Base-by-base conservation (phyloP, 2,329 filamentous ascomycete genomes). In the Furcasterigmium sp. region DNA sequence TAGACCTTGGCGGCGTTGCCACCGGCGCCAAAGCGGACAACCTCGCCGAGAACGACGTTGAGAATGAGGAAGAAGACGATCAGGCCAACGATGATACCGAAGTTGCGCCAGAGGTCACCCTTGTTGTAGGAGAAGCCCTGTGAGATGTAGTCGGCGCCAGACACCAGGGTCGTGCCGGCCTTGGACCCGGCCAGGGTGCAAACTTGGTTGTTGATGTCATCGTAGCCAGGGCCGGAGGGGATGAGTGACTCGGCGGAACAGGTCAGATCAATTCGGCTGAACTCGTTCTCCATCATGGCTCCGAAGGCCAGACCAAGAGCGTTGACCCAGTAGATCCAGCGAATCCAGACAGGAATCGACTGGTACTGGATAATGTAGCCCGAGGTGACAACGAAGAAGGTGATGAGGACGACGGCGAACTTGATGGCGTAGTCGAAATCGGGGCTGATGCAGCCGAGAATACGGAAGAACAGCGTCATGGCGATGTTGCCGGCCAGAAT, bases 381-480 rank as follows among this genome's bases (percentile, higher is more conserved):
- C 1, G 82, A 85, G 0, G 87, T 93, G 17, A 89, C 70, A 20
- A 93, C 80, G 53, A 91, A 88, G n/a, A 91, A 65, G 0, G 86
- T 91, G 50, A 95, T 89, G 41, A 89, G 76, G 1, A 88, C 73
- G 5, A 87, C 82, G 7, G 87, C 87, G 43, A 87, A 84, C 60
- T 91, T 91, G 62, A 91, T 87, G 3, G 90, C 90, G 35, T 85
- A 86, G 58, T 94, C 87, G 45, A 94, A 94, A 55, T 89, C 85
- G 0, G 86, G 85, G 46, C 84, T 89, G 11, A 87, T 46, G 46
- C 82, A 88, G 7, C 84, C 87, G 2, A 91, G 72, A 3, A 84
- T 86, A 46, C 87, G 70, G 69, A 91, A 90, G 60, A 89, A 85
- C 2, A 89, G 67, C 0, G 85, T 88, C 82, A 90, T 89, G 9